Base-by-base conservation (phyloP, 2,329 filamentous ascomycete genomes). In the Xylaria sp. region DNA sequence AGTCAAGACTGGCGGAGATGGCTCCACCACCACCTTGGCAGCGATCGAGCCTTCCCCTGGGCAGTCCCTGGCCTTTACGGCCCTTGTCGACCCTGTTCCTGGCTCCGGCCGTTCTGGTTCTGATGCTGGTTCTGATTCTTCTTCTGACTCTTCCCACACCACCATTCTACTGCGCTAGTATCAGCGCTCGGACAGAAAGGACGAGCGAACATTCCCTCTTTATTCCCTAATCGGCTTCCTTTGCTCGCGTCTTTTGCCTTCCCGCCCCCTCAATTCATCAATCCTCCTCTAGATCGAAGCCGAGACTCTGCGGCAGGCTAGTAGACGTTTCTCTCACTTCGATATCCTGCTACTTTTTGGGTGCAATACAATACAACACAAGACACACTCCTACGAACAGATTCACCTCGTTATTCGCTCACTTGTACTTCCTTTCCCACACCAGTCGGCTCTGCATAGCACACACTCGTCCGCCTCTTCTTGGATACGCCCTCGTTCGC, bases 221-320 rank as follows among this genome's bases (percentile, higher is more conserved):
- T 44, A 15, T 25, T 41, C 28, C 15, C 59, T 15, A 5, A 20
- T 28, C n/a, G 3, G 10, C n/a, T 39, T 58, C 4, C 15, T 25
- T 13, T 50, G 23, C 54, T 8, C 44, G 37, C 51, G 18, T 63
- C 52, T 8, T 34, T 63, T 18, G 28, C 23, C 25, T 6, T 63
- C 44, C 18, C 51, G 12, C 57, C 23, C 62, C 48, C n/a, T 59
- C 62, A 50, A 23, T 28, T 28, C 3, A 28, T 59, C 62, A 55
- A 41, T 52, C n/a, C 41, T 59, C 41, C 32, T 15, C 15, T 44
- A 46, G 18, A 18, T 57, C 54, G n/a, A 56, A 20, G 46, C 2
- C 18, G 32, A 57, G 48, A 25, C 39, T 59, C 57, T 68, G 46
- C 65, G 65, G 57, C 65, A 58, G 65, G 65, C 68, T 68, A 39